These are phyloP conservation scores for Arxiozyma slooffiae DNA, from an alignment of 1,139 yeast species.

Conservation along the genomic window DNA sequence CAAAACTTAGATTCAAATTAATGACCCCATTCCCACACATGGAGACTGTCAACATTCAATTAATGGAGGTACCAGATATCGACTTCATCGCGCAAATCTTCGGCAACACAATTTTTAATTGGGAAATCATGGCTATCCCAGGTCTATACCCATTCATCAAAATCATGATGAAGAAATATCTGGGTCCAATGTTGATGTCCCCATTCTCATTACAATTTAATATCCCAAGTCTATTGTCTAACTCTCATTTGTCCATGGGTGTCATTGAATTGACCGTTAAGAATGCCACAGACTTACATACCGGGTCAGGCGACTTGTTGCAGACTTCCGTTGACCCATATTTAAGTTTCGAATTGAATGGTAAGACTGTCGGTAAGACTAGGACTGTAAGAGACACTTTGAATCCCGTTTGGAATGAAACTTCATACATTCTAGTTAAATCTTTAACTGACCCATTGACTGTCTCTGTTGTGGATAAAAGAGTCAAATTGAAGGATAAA, in stretches of 20 bases:
- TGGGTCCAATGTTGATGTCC: constrained; percentile 76
- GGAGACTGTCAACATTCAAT: constrained; percentile 76
- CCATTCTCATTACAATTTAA: constrained; percentile 91
- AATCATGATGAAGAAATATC: constrained; percentile 74
- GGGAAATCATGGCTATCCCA: constrained; percentile 80
- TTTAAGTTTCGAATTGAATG: constrained; percentile 57
- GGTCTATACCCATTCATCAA: constrained; percentile 75
- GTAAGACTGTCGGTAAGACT: constrained; percentile 55
- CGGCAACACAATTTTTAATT: constrained; percentile 73
- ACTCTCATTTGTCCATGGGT: constrained; percentile 81
- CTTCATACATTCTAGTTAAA: constrained; percentile 55
- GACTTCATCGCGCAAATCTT: constrained; percentile 66
- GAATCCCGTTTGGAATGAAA: constrained; percentile 79
- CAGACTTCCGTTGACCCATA: constrained; percentile 88
- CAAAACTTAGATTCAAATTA: constrained; percentile 78
- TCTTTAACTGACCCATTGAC: constrained; percentile 74
- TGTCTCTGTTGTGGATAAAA: constrained; percentile 60
- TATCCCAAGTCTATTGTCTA: constrained; percentile 81
- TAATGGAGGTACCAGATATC: constrained; percentile 76
- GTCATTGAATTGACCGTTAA: constrained; percentile 62
- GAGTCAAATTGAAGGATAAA: constrained; percentile 72
- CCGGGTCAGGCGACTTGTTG: constrained; percentile 44
- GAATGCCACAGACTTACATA: constrained; percentile 58
- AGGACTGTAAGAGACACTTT: constrained; percentile 53
- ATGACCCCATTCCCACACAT: constrained; percentile 86